phyloP scores from a whole-genome alignment of 805 yeast species.

The Wickerhamiella slavikovae region DNA sequence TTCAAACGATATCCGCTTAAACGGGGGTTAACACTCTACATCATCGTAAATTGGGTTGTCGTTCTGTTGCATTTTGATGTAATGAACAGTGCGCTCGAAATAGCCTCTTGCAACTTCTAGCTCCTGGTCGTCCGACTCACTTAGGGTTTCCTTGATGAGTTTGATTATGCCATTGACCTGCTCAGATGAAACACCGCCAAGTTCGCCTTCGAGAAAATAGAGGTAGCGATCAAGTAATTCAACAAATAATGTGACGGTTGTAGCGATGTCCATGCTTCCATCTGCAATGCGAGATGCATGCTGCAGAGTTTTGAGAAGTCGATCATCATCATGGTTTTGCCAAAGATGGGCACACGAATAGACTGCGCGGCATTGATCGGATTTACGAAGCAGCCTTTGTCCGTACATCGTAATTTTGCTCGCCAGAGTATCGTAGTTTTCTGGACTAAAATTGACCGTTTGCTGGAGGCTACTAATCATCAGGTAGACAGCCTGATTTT shows the following conservation, averaged over 20 bases:
- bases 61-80: slow-evolving; percentile 45
- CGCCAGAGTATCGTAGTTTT: slow-evolving; percentile 62
- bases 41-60: slow-evolving; percentile 35
- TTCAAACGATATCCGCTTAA: no score
- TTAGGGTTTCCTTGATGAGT: slow-evolving; percentile 29
- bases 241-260: slow-evolving; percentile 62
- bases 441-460: slow-evolving; percentile 31
- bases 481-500: slow-evolving; percentile 30
- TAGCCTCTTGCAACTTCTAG: slow-evolving; percentile 26
- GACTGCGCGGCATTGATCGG: slow-evolving; percentile 87
- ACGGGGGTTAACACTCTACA: no score
- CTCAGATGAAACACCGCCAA: slow-evolving; percentile 40
- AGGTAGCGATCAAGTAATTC: slow-evolving; percentile 77
- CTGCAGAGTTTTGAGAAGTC: slow-evolving; percentile 81
- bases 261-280: slow-evolving; percentile 66
- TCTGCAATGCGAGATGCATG: slow-evolving; percentile 80
- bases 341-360: slow-evolving; percentile 77
- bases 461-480: slow-evolving; percentile 32
- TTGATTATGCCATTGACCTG: slow-evolving; percentile 78
- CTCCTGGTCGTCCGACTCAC: slow-evolving; percentile 15
- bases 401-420: slow-evolving; percentile 76
- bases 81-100: slow-evolving; percentile 53
- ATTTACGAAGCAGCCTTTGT: slow-evolving; percentile 70
- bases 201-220: slow-evolving; percentile 70
- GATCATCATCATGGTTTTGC: slow-evolving; percentile 73